Base-by-base conservation (phyloP, 495 filamentous ascomycete genomes). In the Annulohypoxylon nitens region DNA sequence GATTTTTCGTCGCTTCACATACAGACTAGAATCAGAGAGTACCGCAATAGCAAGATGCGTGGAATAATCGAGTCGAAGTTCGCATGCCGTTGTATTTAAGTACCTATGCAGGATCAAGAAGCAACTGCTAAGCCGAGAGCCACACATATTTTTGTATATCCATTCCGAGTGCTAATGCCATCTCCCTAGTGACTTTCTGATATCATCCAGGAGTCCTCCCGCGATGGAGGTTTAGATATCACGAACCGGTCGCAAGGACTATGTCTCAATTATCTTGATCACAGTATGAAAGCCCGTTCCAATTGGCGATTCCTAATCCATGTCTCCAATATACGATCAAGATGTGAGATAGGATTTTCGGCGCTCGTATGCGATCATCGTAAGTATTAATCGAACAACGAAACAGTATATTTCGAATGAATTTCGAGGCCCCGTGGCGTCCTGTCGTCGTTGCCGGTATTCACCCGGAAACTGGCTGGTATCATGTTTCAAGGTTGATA, bases 401-500 rank as follows among this genome's bases (percentile, higher is more conserved):
- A 33, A 45, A 25, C 3, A 26, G 16, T 39, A 7, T 26, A 45
- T 4, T 9, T 18, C 1, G 8, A 51, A 9, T 34, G 26, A 14
- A n/a, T 43, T 14, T 11, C 2, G 14, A 14, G 14, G 39, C 4
- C 10, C 43, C 9, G 45, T 50, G 14, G 10, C 6, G 11, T 8
- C 20, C 6, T 34, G 4, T 3, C 37, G 47, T 25, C 16, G 45
- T 16, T 54, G 2, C 39, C n/a, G 39, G 34, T 41, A 8, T 37
- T 45, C 20, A 36, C 39, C 18, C 16, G 25, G 59, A 30, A 1
- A 10, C 41, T 23, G 11, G 36, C 6, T 3, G 16, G 33, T 57
- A n/a, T 89, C 84, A 98, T 73, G 92, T 93, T 81, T 99, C 95
- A 73, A 99, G 82, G 78, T 99, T 99, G 84, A 99, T 98, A 76